phyloP scores from a whole-genome alignment of 139 green algal species.

The Coelastrella sp. region DNA sequence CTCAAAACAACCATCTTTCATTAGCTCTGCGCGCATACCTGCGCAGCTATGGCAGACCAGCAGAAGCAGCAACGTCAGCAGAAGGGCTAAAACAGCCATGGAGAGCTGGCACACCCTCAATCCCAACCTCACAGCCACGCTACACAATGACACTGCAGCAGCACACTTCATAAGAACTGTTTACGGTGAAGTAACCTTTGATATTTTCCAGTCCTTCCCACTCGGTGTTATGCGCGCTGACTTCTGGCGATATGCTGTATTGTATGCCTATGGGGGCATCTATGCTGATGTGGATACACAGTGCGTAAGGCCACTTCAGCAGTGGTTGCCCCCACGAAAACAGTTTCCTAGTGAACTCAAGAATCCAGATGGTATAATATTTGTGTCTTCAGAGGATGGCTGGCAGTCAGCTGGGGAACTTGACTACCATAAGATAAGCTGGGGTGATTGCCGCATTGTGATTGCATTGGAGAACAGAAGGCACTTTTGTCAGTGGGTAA shows the following conservation, averaged over 20 bases:
- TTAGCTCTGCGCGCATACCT: not conserved
- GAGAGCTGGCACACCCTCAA: slow-evolving; percentile 13
- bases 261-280: slow-evolving; percentile 52
- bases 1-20: no score
- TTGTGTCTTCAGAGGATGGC: not conserved
- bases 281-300: slow-evolving; percentile 49
- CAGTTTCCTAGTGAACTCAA: not conserved
- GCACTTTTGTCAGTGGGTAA: slow-evolving; percentile 32
- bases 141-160: slow-evolving; percentile 22
- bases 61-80: not conserved
- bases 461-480: slow-evolving; percentile 12
- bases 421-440: not conserved
- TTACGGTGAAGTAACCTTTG: not conserved
- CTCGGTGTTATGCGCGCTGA: slow-evolving; percentile 48
- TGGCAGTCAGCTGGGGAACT: not conserved
- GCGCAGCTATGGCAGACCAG: slow-evolving; percentile 43
- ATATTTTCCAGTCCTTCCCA: slow-evolving; percentile 21
- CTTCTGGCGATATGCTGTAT: slow-evolving; percentile 48
- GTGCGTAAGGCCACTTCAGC: slow-evolving; percentile 3
- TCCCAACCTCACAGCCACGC: not conserved
- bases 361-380: not conserved
- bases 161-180: not conserved
- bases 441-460: slow-evolving; percentile 28
- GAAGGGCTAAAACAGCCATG: not conserved
- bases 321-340: slow-evolving; percentile 7